Percentiles rank a stretch among this genome's conserved stretches.
phyloP scores from a whole-genome alignment of 306 rosid genomes.

The Castanea mollissima region DNA sequence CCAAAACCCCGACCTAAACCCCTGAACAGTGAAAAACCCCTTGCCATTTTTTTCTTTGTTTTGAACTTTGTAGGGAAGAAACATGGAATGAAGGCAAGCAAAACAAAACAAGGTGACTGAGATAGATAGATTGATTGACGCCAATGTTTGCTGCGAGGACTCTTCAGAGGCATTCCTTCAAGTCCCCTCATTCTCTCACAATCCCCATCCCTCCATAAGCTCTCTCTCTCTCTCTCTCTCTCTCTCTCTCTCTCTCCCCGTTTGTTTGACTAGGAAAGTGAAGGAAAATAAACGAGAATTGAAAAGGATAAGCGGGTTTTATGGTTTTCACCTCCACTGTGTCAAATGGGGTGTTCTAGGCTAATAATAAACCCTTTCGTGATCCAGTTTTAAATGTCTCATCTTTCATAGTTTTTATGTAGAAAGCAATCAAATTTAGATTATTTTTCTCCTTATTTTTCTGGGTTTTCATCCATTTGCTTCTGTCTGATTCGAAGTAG shows the following conservation, averaged over 20 bases:
- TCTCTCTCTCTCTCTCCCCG: slow-evolving; percentile 8
- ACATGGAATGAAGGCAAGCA: slow-evolving; percentile 3
- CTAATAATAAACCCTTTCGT: background rate
- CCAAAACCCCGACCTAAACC: slow-evolving; percentile 35
- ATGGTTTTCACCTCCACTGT: background rate
- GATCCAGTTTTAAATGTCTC: background rate
- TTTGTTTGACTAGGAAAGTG: slow-evolving; percentile 13
- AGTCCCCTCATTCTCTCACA: slow-evolving; percentile 49
- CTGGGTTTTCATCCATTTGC: background rate
- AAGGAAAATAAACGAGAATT: background rate
- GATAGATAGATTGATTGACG: background rate
- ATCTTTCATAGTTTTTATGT: too few relatives aligned
- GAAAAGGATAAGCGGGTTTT: background rate
- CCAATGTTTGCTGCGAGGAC: slow-evolving; percentile 62
- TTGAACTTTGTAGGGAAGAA: background rate
- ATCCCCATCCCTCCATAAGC: slow-evolving; percentile 45
- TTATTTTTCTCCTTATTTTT: too few relatives aligned
- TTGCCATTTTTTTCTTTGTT: background rate
- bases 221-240: background rate
- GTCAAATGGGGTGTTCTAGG: background rate
- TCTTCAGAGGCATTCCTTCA: slow-evolving; percentile 54
- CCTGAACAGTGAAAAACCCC: slow-evolving; percentile 25
- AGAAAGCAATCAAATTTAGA: too few relatives aligned
- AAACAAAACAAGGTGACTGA: background rate
- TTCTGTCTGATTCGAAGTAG: background rate